Conservation (phyloP, 225 moss, liverwort and hornwort species). For the Antitrichia curtipendula region DNA sequence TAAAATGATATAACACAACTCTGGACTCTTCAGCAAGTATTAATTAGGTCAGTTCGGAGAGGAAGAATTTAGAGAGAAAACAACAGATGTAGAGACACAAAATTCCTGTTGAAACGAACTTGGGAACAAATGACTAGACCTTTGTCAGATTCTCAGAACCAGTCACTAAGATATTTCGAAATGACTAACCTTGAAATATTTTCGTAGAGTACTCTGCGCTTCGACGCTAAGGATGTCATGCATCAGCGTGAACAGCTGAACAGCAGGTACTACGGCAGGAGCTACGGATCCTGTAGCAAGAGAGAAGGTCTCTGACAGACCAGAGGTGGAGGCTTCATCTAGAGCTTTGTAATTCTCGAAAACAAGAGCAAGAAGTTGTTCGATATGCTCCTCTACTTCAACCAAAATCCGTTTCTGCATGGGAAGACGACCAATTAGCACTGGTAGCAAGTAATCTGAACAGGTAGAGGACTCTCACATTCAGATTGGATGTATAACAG, state of each 20-base stretch:
- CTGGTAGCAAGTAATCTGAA: neutral
- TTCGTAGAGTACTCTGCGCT: constrained; percentile 55
- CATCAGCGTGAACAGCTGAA: constrained; percentile 72
- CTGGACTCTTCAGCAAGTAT: neutral
- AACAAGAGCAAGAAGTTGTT: constrained; percentile 58
- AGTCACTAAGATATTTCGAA: neutral
- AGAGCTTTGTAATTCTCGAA: constrained; percentile 87
- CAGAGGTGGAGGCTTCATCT: constrained; percentile 56
- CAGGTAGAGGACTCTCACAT: neutral
- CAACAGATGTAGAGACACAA: neutral
- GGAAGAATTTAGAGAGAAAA: neutral
- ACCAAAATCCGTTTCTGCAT: constrained; percentile 85
- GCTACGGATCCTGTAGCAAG: constrained; percentile 62
- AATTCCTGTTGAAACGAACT: neutral
- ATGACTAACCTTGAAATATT: constrained; percentile 66
- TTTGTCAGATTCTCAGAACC: neutral
- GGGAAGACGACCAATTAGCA: neutral
- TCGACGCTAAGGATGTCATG: constrained; percentile 90
- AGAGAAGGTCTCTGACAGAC: constrained; percentile 51
- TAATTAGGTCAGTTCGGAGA: neutral
- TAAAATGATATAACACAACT: neutral
- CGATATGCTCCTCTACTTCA: constrained; percentile 75
- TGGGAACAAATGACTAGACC: neutral
- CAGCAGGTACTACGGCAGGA: constrained; percentile 78
- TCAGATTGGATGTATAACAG: neutral